These are phyloP conservation scores for Metarhizium guizhouense DNA, from an alignment of 2,329 filamentous ascomycete genomes.

Conservation along the genomic window DNA sequence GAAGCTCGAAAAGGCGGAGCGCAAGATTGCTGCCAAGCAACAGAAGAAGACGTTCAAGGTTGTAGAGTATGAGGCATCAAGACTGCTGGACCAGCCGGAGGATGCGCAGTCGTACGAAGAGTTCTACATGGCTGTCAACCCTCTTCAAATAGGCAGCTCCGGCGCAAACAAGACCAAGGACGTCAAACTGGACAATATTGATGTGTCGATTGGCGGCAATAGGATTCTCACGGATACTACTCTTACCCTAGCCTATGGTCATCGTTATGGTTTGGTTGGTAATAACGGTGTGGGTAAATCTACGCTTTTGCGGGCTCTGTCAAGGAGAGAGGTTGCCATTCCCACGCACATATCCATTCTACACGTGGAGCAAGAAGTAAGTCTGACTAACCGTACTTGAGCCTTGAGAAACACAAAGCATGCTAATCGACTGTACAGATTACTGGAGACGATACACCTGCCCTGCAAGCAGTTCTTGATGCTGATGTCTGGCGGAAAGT, in stretches of 20 bases:
- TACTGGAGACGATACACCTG: conserved; percentile 88
- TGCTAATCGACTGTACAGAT: conserved; percentile 45
- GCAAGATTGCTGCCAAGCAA: conserved; percentile 96
- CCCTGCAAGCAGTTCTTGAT: conserved; percentile 89
- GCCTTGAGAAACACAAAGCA: background rate
- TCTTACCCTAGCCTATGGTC: conserved; percentile 82
- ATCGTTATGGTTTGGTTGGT: conserved; percentile 93
- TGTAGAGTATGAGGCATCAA: conserved; percentile 94
- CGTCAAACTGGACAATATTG: conserved; percentile 94
- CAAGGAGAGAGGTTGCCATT: conserved; percentile 86
- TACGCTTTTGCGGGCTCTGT: conserved; percentile 85
- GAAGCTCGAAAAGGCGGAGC: conserved; percentile 97
- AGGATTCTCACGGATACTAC: conserved; percentile 88
- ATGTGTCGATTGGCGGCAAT: conserved; percentile 82
- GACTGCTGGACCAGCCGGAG: conserved; percentile 74
- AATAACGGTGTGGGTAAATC: conserved; percentile 99
- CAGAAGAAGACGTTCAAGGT: conserved; percentile 98
- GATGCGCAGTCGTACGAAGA: conserved; percentile 91
- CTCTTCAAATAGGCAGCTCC: conserved; percentile 70
- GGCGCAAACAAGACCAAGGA: conserved; percentile 89
- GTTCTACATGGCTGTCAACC: conserved; percentile 99
- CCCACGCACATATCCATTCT: conserved; percentile 97
- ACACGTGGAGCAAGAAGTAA: conserved; percentile 93
- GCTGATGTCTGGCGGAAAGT: conserved; percentile 99
- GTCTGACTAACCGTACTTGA: conserved; percentile 9